Conservation (phyloP, 169 alveolate genomes). For the Plasmodium cynomolgi region DNA sequence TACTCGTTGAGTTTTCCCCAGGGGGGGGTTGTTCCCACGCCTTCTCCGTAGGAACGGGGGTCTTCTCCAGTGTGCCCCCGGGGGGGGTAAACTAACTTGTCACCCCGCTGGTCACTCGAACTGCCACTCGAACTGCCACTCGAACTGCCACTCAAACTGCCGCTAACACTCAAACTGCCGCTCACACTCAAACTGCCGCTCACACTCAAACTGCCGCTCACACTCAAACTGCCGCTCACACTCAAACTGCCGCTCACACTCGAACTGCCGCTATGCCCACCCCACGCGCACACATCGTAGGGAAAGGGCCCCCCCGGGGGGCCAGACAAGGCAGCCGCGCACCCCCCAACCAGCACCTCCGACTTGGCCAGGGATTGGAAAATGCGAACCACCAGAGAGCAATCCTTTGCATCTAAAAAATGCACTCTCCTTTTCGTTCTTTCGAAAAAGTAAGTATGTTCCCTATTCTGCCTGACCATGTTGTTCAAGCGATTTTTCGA, state of each 20-base stretch:
- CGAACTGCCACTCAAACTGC: not conserved
- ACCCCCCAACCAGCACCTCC: not conserved
- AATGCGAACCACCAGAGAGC: constrained; percentile 27
- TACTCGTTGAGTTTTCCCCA: constrained; percentile 30
- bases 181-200: not conserved
- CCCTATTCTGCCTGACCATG: constrained; percentile 8
- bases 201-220: too few relatives aligned
- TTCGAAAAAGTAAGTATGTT: not conserved
- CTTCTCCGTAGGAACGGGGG: not conserved
- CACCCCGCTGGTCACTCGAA: not conserved
- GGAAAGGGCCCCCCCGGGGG: not conserved
- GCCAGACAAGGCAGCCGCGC: not conserved
- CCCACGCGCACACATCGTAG: not conserved
- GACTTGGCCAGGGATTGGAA: constrained; percentile 49
- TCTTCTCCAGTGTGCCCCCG: not conserved
- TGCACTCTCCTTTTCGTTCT: not conserved
- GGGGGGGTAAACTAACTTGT: not conserved
- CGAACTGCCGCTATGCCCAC: not conserved
- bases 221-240: too few relatives aligned
- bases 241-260: not conserved
- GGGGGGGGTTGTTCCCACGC: not conserved
- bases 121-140: not conserved
- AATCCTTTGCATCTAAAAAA: constrained; percentile 30
- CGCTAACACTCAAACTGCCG: not conserved
- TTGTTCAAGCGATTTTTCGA: not conserved